Conservation (phyloP, 352 stramenopile species). For the Globisporangium paroecandrum region DNA sequence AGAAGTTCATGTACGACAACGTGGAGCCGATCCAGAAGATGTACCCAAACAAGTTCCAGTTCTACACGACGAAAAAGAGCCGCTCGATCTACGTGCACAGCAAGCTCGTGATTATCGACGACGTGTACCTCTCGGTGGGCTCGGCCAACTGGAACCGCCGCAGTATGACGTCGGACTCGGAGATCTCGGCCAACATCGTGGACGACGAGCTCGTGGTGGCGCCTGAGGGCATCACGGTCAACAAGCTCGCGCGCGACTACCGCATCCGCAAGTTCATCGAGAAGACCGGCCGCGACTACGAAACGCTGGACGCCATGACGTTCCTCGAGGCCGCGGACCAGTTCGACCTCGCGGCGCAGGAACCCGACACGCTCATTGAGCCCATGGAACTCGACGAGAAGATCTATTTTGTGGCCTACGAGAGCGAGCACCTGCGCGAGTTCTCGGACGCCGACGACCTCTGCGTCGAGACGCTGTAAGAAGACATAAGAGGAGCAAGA, state of each 20-base stretch:
- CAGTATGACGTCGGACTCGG: constrained; percentile 57
- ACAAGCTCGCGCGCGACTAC: constrained; percentile 39
- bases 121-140: constrained; percentile 11
- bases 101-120: constrained; percentile 35
- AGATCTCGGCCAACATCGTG: constrained; percentile 51
- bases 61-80: constrained; percentile 39
- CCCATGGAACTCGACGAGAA: constrained; percentile 23
- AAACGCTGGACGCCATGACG: constrained; percentile 33
- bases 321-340: constrained; percentile 38
- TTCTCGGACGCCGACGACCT: constrained; percentile 19
- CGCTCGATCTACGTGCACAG: constrained; percentile 48
- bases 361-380: constrained; percentile 28
- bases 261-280: constrained; percentile 63
- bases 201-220: constrained; percentile 29
- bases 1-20: constrained; percentile 59
- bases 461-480: constrained; percentile 13
- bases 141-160: constrained; percentile 69
- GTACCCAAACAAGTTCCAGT: constrained; percentile 46
- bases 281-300: constrained; percentile 37
- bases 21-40: constrained; percentile 34
- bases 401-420: constrained; percentile 21
- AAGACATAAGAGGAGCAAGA: background rate
- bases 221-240: constrained; percentile 31
- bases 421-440: constrained; percentile 14
- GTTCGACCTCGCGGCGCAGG: constrained; percentile 26